phyloP scores from a whole-genome alignment of 768 basidiomycete species.

The Clitopilus passeckerianus region DNA sequence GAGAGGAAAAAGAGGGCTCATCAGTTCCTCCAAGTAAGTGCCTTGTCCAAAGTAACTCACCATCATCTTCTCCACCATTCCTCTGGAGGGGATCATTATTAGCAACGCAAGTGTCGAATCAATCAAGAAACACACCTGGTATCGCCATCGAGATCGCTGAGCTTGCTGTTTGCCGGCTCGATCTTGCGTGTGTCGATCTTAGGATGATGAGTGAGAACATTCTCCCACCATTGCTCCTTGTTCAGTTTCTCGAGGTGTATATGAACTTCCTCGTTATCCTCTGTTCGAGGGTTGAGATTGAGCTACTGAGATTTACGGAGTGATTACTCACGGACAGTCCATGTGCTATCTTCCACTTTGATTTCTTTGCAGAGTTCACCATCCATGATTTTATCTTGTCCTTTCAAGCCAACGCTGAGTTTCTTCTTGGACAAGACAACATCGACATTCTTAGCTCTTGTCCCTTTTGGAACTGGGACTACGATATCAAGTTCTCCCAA shows the following conservation, averaged over 20 bases:
- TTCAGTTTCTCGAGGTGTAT: conserved; percentile 87
- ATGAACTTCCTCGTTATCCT: conserved; percentile 69
- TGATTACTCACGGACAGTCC: conserved; percentile 75
- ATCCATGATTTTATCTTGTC: conserved; percentile 77
- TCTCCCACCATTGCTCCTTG: conserved; percentile 95
- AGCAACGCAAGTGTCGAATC: background rate
- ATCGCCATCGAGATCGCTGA: conserved; percentile 94
- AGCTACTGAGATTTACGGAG: background rate
- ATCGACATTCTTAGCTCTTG: conserved; percentile 69
- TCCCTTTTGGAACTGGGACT: conserved; percentile 84
- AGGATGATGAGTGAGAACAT: conserved; percentile 90
- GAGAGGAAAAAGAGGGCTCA: conserved; percentile 3
- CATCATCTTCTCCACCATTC: conserved; percentile 99
- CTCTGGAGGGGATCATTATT: conserved; percentile 39
- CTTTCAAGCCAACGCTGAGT: conserved; percentile 81
- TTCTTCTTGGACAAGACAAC: conserved; percentile 79
- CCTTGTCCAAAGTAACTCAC: conserved; percentile 37
- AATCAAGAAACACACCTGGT: conserved; percentile 57
- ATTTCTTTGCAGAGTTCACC: conserved; percentile 92
- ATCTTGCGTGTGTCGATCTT: conserved; percentile 97
- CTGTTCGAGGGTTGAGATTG: conserved; percentile 28
- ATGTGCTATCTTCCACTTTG: conserved; percentile 94
- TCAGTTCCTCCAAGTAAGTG: background rate
- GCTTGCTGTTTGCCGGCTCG: conserved; percentile 89
- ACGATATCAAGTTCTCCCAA: conserved; percentile 81